A percentile compares a stretch with the other conserved stretches of the same genome.
Evolutionary conservation across 2,329 filamentous ascomycete species (phyloP).

Genomic region (Aspergillus unguis): DNA sequence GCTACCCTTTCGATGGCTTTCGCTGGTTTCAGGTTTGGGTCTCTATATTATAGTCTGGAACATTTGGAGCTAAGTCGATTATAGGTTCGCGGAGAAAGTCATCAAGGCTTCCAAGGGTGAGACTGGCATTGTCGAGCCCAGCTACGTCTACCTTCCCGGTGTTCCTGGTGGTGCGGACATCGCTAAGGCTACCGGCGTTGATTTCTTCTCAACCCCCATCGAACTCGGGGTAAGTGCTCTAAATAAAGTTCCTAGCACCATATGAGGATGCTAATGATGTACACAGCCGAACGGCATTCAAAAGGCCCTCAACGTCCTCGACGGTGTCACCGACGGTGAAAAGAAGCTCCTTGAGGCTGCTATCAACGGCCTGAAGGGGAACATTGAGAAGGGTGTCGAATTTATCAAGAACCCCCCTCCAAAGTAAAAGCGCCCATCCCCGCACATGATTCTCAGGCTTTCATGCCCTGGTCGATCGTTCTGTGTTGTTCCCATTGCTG

Average conservation of each 20-base stretch:
- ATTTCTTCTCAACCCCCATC: constrained; percentile 95
- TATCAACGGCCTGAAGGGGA: constrained; percentile 77
- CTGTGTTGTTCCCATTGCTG: constrained; percentile 13
- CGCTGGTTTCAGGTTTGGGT: constrained; percentile 78
- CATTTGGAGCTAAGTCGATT: constrained; percentile 17
- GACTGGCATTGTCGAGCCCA: constrained; percentile 90
- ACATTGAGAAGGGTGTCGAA: constrained; percentile 89
- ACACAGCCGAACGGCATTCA: constrained; percentile 74
- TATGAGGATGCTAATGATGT: constrained; percentile 27
- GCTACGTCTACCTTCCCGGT: constrained; percentile 91
- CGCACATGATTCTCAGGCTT: constrained; percentile 18
- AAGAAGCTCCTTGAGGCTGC: constrained; percentile 77
- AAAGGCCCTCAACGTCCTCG: constrained; percentile 78
- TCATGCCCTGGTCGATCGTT: constrained; percentile 23
- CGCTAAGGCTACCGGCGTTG: constrained; percentile 74
- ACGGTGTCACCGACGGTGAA: constrained; percentile 77
- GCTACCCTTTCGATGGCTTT: constrained; percentile 94
- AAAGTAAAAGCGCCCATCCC: constrained; percentile 64
- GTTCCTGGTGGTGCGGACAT: constrained; percentile 83
- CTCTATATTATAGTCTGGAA: constrained; percentile 13
- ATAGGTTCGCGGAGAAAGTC: constrained; percentile 87
- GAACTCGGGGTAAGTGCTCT: constrained; percentile 79
- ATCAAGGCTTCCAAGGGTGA: constrained; percentile 84
- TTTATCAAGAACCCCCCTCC: constrained; percentile 85
- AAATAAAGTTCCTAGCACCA: constrained; percentile 4